Conservation (phyloP, 148 eudicot species). For the Pharnaceum exiguum region DNA sequence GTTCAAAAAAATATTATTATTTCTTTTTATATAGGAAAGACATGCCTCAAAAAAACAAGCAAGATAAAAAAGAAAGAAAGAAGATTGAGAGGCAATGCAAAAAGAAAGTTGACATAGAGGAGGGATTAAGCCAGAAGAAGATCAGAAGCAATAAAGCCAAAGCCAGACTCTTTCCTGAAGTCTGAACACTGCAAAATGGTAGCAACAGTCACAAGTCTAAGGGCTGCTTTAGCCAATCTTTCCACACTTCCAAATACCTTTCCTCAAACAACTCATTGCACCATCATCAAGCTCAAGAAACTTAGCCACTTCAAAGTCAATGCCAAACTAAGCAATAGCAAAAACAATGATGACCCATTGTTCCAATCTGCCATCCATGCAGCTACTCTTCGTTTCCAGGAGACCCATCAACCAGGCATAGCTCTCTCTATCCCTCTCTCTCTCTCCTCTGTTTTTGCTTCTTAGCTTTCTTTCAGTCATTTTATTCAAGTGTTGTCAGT, state of each 20-base stretch:
- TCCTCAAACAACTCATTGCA: constrained; percentile 1
- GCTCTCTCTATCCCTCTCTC: neutral
- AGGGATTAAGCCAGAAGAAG: no score
- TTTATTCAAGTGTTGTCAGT: constrained; percentile 34
- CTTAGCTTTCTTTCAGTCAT: constrained; percentile 31
- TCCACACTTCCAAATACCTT: neutral
- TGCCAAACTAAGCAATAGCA: constrained; percentile 36
- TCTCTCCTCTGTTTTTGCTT: neutral
- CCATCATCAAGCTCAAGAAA: neutral
- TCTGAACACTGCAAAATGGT: no score
- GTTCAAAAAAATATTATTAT: no score
- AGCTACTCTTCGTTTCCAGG: constrained; percentile 69
- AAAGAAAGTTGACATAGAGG: no score
- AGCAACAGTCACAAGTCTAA: constrained; percentile 11
- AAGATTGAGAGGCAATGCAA: no score
- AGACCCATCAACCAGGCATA: constrained; percentile 61
- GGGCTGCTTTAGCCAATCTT: neutral
- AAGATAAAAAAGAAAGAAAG: no score
- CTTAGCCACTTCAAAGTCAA: constrained; percentile 2
- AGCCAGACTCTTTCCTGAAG: no score
- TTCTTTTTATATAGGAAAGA: no score
- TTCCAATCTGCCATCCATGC: constrained; percentile 39
- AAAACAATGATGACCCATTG: constrained; percentile 40
- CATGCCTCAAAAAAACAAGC: no score
- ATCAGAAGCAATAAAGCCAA: no score